Evolutionary conservation across 805 yeast genomes (phyloP), one percentile per base, ranked within the genome.

Genomic region (Debaryomyces tyrocola): DNA sequence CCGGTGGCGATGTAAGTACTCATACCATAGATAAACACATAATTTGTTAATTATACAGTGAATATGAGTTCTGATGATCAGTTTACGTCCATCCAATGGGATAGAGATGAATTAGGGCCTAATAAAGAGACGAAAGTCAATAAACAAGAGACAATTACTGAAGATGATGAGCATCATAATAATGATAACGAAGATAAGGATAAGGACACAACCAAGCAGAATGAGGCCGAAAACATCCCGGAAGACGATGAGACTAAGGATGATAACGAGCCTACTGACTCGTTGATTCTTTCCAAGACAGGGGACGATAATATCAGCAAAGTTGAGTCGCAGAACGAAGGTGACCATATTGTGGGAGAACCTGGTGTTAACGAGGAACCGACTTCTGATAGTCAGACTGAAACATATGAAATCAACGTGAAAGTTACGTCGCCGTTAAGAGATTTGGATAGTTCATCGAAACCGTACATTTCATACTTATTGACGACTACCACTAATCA

Each of bases 381-480:
- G 6, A 14, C 2, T 8, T 41, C 27, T 5, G 44, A 35, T 9
- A 37, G 42, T n/a, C 35, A 34, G 37, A 50, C 52, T 43, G 54
- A 54, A 10, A 49, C 48, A 28, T 61, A 57, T 39, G 33, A 28
- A 7, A 57, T 62, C 20, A 48, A 52, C n/a, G 46, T 69, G 20
- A 45, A 51, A n/a, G 89, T 86, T 5, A 62, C 75, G 2, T 75
- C 76, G 18, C 94, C 96, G 2, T 75, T 78, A 46, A 80, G 84
- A 56, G 92, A 87, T 59, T 72, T 79, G 44, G 94, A 88, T 46
- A 58, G 66, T 43, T 83, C 86, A 2, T 85, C 86, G 49, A 86
- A 85, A 53, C 84, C 89, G n/a, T 89, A 68, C 62, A 85, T 87
- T 9, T 79, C 94, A 4, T 90, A 86, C 59, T 69, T 85, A 35